A percentile compares a stretch with the other conserved stretches of the same genome.
These are phyloP conservation scores for Protoeuglena noctilucae DNA, from an alignment of 139 green algal genomes.

Conservation along the genomic window DNA sequence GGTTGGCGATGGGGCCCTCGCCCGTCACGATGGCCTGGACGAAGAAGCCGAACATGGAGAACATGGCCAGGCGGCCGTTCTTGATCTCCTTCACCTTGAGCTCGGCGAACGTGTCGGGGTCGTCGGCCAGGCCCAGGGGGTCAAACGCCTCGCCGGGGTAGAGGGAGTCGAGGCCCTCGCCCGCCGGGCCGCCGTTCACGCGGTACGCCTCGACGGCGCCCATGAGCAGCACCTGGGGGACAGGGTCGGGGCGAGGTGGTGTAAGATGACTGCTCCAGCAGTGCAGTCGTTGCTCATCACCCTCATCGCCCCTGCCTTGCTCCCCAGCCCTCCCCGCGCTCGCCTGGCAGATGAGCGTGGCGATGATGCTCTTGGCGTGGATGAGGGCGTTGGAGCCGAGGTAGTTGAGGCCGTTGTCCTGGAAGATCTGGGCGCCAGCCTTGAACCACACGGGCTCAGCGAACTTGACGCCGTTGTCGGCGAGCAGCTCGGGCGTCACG, in stretches of 20 bases:
- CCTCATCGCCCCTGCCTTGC: slow-evolving; percentile 27
- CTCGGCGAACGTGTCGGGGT: slow-evolving; percentile 75
- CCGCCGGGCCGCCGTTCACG: too few species aligned
- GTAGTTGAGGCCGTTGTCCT: slow-evolving; percentile 70
- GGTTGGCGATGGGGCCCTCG: slow-evolving; percentile 50
- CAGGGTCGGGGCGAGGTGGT: too few species aligned
- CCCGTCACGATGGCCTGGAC: slow-evolving; percentile 48
- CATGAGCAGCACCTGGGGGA: too few species aligned
- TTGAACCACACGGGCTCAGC: slow-evolving; percentile 69
- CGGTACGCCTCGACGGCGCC: too few species aligned
- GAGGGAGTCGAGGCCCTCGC: slow-evolving; percentile 36
- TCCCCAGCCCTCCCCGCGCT: slow-evolving; percentile 45
- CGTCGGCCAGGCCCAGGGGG: slow-evolving; percentile 84
- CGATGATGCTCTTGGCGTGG: slow-evolving; percentile 88
- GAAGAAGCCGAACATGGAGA: slow-evolving; percentile 76
- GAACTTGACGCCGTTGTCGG: slow-evolving; percentile 32
- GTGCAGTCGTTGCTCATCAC: slow-evolving; percentile 26
- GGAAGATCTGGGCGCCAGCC: slow-evolving; percentile 67
- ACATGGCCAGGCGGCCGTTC: slow-evolving; percentile 79
- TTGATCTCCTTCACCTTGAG: slow-evolving; percentile 85
- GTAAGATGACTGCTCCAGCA: too few species aligned
- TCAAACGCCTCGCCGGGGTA: slow-evolving; percentile 63
- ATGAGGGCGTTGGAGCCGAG: slow-evolving; percentile 81
- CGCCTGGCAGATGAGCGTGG: slow-evolving; percentile 48
- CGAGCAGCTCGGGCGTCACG: slow-evolving; percentile 56